phyloP scores from a whole-genome alignment of 2,329 filamentous ascomycete genomes.

The Aspergillus sojae region DNA sequence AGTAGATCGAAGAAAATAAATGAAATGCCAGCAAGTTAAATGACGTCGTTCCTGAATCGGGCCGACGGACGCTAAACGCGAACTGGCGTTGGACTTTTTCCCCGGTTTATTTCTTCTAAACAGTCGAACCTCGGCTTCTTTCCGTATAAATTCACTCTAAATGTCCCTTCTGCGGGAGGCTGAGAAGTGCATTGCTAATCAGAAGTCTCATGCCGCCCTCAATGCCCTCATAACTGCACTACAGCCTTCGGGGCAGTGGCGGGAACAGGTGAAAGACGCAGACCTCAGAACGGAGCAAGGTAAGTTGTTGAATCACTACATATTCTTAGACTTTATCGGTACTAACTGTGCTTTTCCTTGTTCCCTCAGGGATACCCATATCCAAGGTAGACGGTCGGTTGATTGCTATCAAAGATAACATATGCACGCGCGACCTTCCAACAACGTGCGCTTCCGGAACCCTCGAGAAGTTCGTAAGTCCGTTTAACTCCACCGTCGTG shows the following conservation, averaged over 20 bases:
- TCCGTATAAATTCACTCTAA: constrained; percentile 22
- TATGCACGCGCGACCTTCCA: constrained; percentile 63
- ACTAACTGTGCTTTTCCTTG: constrained; percentile 5
- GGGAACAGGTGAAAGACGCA: constrained; percentile 40
- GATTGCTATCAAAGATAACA: constrained; percentile 78
- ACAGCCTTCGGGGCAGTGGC: constrained; percentile 36
- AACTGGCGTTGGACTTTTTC: constrained; percentile 6
- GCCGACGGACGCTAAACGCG: constrained; percentile 21
- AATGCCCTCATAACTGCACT: constrained; percentile 47
- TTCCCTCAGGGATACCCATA: constrained; percentile 32
- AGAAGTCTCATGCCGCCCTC: constrained; percentile 36
- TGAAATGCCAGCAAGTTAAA: constrained; percentile 12
- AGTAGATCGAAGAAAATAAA: background rate
- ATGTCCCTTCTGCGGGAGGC: constrained; percentile 50
- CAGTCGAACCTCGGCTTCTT: background rate
- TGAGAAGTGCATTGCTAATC: constrained; percentile 47
- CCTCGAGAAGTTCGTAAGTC: constrained; percentile 70
- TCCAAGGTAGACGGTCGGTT: constrained; percentile 47
- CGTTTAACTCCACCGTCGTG: constrained; percentile 82
- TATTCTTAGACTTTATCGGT: background rate
- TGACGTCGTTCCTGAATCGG: constrained; percentile 28
- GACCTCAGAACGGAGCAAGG: constrained; percentile 39
- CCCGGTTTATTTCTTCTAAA: background rate
- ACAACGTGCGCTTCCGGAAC: constrained; percentile 85
- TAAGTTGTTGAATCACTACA: constrained; percentile 19